A percentile compares a stretch with the other conserved stretches of the same genome.
These are phyloP conservation scores for Chlorophyllum brunneum DNA, from an alignment of 768 basidiomycete genomes.

Conservation along the genomic window DNA sequence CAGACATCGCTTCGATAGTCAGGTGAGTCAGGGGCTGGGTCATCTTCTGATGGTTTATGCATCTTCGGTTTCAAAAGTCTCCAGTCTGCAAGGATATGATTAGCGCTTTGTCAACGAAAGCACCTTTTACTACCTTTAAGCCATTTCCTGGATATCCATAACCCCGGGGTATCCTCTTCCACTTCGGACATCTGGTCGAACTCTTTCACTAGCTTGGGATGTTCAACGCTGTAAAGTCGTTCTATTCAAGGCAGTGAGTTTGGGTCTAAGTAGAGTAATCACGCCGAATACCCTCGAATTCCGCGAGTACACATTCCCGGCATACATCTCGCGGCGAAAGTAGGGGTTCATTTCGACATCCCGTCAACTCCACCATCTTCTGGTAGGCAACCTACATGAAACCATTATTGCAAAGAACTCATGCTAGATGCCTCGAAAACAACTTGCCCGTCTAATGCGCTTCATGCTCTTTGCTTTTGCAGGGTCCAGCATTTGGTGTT, in stretches of 20 bases:
- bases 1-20: slow-evolving; percentile 56
- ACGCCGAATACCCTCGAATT: slow-evolving; percentile 50
- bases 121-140: slow-evolving; percentile 50
- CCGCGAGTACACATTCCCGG: slow-evolving; percentile 47
- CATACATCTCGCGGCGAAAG: slow-evolving; percentile 56
- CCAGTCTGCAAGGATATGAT: slow-evolving; percentile 56
- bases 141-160: slow-evolving; percentile 81
- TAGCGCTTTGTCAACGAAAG: background rate
- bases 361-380: slow-evolving; percentile 38
- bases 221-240: slow-evolving; percentile 63
- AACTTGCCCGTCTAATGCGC: slow-evolving; percentile 51
- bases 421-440: background rate
- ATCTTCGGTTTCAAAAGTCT: slow-evolving; percentile 66
- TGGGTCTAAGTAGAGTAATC: background rate
- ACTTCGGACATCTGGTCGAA: slow-evolving; percentile 54
- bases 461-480: slow-evolving; percentile 61
- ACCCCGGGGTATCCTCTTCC: slow-evolving; percentile 39
- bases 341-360: slow-evolving; percentile 45
- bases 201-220: slow-evolving; percentile 53
- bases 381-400: slow-evolving; percentile 37
- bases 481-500: slow-evolving; percentile 62
- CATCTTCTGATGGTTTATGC: slow-evolving; percentile 54
- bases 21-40: slow-evolving; percentile 63
- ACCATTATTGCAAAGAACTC: background rate
- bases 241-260: slow-evolving; percentile 36